Evolutionary conservation across 257 asterid genomes (phyloP).

Genomic region (Oldenlandia corymbosa): DNA sequence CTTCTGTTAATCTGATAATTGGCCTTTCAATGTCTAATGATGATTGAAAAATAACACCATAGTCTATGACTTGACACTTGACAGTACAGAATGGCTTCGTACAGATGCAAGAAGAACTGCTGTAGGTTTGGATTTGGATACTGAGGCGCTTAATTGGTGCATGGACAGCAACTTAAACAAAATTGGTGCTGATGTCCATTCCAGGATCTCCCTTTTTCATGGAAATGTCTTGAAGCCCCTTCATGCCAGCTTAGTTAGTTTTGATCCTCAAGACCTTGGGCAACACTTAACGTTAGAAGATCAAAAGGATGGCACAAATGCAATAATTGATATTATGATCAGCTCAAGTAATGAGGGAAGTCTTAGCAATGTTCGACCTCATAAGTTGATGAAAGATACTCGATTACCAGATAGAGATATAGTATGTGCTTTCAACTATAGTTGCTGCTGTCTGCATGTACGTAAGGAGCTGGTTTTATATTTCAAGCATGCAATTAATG

Average conservation of each 20-base stretch:
- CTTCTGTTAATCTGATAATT: background rate
- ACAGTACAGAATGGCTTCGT: slow-evolving; percentile 87
- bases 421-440: slow-evolving; percentile 95
- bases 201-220: slow-evolving; percentile 69
- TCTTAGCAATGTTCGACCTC: slow-evolving; percentile 13
- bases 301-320: slow-evolving; percentile 23
- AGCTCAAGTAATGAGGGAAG: slow-evolving; percentile 20
- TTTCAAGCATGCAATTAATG: slow-evolving; percentile 59
- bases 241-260: slow-evolving; percentile 55
- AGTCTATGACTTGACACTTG: slow-evolving; percentile 24
- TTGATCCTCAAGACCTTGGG: slow-evolving; percentile 29
- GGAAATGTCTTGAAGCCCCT: slow-evolving; percentile 89
- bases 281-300: slow-evolving; percentile 35
- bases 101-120: slow-evolving; percentile 89
- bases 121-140: slow-evolving; percentile 84
- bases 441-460: slow-evolving; percentile 92
- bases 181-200: slow-evolving; percentile 57
- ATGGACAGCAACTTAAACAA: slow-evolving; percentile 67
- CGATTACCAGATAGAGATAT: slow-evolving; percentile 73
- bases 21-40: background rate
- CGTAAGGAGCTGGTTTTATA: slow-evolving; percentile 75
- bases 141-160: slow-evolving; percentile 89
- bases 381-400: slow-evolving; percentile 44
- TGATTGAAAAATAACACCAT: slow-evolving; percentile 14
- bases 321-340: slow-evolving; percentile 3